phyloP scores from a whole-genome alignment of 371 early-diverging fungal species.

The Apophysomyces sp. region DNA sequence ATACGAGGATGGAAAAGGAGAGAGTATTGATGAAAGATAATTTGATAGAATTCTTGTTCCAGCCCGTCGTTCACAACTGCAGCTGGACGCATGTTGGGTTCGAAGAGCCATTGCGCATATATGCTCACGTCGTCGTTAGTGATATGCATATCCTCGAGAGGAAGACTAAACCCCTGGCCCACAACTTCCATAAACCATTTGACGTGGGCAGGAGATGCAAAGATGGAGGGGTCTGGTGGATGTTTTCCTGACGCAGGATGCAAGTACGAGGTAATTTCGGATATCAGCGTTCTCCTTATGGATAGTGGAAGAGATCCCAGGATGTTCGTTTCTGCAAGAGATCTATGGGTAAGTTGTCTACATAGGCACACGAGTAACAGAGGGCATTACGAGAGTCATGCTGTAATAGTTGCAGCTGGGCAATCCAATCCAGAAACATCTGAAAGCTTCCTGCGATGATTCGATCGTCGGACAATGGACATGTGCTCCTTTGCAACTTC shows the following conservation, averaged over 20 bases:
- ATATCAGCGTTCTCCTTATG: conserved; percentile 60
- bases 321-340: conserved; percentile 62
- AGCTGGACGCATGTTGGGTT: conserved; percentile 57
- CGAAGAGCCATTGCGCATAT: conserved; percentile 80
- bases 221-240: conserved; percentile 51
- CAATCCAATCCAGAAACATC: conserved; percentile 76
- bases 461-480: neutral
- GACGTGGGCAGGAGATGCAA: conserved; percentile 71
- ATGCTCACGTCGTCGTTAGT: conserved; percentile 65
- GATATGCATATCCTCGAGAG: conserved; percentile 71
- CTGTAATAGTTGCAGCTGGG: conserved; percentile 62
- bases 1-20: conserved; percentile 68
- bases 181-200: conserved; percentile 83
- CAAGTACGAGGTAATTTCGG: conserved; percentile 62
- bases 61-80: conserved; percentile 51
- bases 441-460: neutral
- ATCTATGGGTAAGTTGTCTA: neutral
- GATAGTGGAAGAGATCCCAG: conserved; percentile 64
- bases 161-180: conserved; percentile 79
- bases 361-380: neutral
- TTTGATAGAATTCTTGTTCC: conserved; percentile 52
- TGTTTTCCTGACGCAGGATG: conserved; percentile 40
- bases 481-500: neutral
- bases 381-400: conserved; percentile 63
- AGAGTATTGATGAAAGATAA: conserved; percentile 75